Evolutionary conservation across 2,329 filamentous ascomycete genomes (phyloP).

Genomic region (Paecilomyces formosus): DNA sequence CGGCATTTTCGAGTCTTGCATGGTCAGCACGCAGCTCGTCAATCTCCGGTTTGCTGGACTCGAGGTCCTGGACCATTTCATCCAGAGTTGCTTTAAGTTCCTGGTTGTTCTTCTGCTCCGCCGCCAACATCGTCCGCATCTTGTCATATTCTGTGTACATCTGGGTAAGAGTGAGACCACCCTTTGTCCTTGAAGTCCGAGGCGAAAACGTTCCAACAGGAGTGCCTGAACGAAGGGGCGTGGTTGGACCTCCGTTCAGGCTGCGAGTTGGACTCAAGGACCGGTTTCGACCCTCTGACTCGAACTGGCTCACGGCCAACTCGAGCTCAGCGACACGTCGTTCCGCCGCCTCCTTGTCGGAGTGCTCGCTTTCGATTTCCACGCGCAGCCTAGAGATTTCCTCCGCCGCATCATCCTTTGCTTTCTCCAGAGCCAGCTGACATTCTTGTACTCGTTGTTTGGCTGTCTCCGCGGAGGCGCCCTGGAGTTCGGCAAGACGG

Average conservation of each 20-base stretch:
- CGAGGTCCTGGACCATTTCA: constrained; percentile 75
- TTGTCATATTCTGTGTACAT: constrained; percentile 56
- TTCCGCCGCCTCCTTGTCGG: constrained; percentile 56
- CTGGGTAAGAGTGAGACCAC: constrained; percentile 53
- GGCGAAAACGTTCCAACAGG: constrained; percentile 46
- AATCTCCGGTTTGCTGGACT: constrained; percentile 79
- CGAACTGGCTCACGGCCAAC: constrained; percentile 52
- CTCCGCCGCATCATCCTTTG: constrained; percentile 56
- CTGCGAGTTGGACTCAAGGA: constrained; percentile 49
- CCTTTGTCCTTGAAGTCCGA: constrained; percentile 45
- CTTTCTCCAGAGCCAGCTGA: constrained; percentile 48
- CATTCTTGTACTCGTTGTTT: constrained; percentile 54
- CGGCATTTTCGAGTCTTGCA: constrained; percentile 69
- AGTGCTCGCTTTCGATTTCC: constrained; percentile 49
- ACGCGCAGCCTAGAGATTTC: constrained; percentile 48
- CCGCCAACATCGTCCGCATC: constrained; percentile 61
- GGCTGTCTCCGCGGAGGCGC: constrained; percentile 52
- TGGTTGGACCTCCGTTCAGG: constrained; percentile 44
- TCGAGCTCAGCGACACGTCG: constrained; percentile 59
- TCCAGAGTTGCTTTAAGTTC: constrained; percentile 72
- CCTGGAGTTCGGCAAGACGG: constrained; percentile 67
- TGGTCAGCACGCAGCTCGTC: constrained; percentile 78
- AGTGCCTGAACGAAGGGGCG: constrained; percentile 44
- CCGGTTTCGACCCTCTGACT: constrained; percentile 43
- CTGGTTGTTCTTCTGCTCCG: constrained; percentile 65